Evolutionary conservation across 2,329 filamentous ascomycete species (phyloP).

Genomic region (Aschersonia sp.): DNA sequence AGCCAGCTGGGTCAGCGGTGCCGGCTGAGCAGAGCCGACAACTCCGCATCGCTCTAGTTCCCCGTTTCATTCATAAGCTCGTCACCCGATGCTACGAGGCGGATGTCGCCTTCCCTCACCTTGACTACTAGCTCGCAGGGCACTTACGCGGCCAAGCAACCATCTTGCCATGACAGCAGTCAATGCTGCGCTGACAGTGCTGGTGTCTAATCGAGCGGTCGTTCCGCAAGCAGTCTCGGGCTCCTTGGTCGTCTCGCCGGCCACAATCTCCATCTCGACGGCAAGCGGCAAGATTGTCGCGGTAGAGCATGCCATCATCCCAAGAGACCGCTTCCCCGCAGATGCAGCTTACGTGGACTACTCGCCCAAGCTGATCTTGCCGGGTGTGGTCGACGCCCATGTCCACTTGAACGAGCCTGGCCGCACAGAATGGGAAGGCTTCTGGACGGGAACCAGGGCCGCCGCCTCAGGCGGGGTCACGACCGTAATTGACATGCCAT

Average conservation of each 20-base stretch:
- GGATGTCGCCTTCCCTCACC: too few relatives aligned
- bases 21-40: too few relatives aligned
- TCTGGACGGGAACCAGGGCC: constrained; percentile 84
- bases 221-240: constrained; percentile 50
- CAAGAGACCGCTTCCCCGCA: constrained; percentile 56
- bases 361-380: constrained; percentile 70
- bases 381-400: constrained; percentile 89
- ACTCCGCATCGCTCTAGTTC: too few relatives aligned
- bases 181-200: constrained; percentile 40
- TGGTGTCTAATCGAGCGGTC: constrained; percentile 74
- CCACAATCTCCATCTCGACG: constrained; percentile 68
- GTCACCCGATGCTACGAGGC: too few relatives aligned
- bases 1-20: too few relatives aligned
- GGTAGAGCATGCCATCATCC: constrained; percentile 60
- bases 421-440: constrained; percentile 95
- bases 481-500: constrained; percentile 92
- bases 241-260: constrained; percentile 53
- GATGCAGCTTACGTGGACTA: constrained; percentile 68
- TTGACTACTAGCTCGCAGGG: too few relatives aligned
- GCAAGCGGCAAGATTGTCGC: constrained; percentile 72
- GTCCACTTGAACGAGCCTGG: constrained; percentile 97
- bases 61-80: too few relatives aligned
- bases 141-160: too few relatives aligned
- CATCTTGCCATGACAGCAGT: background rate
- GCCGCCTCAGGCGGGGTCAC: constrained; percentile 94